Evolutionary conservation across 2,329 filamentous ascomycete species (phyloP).

Genomic region (Purpureocillium takamizusanense): DNA sequence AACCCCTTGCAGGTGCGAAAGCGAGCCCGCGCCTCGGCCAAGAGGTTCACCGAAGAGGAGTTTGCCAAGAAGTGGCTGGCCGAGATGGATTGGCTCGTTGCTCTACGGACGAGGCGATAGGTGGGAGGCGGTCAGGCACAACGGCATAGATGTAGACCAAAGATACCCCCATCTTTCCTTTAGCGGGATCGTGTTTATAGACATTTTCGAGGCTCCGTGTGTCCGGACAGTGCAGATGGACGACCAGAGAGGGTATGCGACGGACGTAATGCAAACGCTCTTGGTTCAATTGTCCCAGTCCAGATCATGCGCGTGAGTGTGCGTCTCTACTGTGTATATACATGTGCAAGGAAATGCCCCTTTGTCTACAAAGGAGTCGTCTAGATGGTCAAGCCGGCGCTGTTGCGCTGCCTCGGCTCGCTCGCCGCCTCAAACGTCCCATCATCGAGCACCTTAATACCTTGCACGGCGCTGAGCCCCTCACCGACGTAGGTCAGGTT

Average conservation of each 20-base stretch:
- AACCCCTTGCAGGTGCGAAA: conserved; percentile 67
- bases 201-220: too few species aligned
- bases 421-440: conserved; percentile 70
- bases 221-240: too few species aligned
- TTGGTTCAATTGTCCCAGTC: not conserved
- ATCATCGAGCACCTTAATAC: conserved; percentile 48
- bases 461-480: conserved; percentile 62
- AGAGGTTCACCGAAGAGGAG: conserved; percentile 78
- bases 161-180: conserved; percentile 24
- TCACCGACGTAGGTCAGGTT: conserved; percentile 60
- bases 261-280: too few species aligned
- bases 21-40: conserved; percentile 68
- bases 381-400: conserved; percentile 49
- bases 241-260: too few species aligned
- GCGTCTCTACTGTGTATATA: too few species aligned
- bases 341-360: too few species aligned
- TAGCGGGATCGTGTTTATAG: not conserved
- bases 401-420: conserved; percentile 66
- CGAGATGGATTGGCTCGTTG: conserved; percentile 66
- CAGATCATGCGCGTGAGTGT: too few species aligned
- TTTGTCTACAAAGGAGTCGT: not conserved
- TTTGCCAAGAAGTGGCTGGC: conserved; percentile 73
- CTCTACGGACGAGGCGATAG: conserved; percentile 19
- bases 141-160: conserved; percentile 18
- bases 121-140: conserved; percentile 8